Percentiles rank a stretch among this genome's conserved stretches.
phyloP scores from a whole-genome alignment of 2,329 filamentous ascomycete species.

The Diatrype stigma region DNA sequence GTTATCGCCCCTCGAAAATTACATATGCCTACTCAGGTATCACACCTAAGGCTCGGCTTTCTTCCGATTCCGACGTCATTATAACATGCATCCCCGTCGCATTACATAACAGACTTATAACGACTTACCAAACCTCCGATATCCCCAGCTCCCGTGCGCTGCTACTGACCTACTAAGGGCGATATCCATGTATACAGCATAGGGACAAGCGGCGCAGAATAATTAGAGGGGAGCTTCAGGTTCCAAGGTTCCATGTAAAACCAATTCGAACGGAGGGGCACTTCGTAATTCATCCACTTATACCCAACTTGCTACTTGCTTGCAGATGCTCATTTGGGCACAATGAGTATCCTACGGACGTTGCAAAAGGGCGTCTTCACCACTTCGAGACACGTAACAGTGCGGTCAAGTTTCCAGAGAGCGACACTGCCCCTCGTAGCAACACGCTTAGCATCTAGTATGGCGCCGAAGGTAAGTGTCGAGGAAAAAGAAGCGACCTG shows the following conservation, averaged over 20 bases:
- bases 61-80: too few relatives aligned
- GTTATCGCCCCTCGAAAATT: too few relatives aligned
- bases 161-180: too few relatives aligned
- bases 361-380: constrained; percentile 19
- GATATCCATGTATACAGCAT: too few relatives aligned
- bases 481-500: neutral
- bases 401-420: constrained; percentile 25
- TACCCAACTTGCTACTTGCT: neutral
- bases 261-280: neutral
- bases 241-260: neutral
- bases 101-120: too few relatives aligned
- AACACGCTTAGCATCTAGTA: constrained; percentile 25
- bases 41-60: too few relatives aligned
- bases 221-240: too few relatives aligned
- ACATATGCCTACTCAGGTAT: too few relatives aligned
- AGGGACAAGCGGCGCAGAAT: too few relatives aligned
- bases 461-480: constrained; percentile 12
- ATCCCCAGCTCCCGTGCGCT: too few relatives aligned
- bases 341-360: constrained; percentile 23
- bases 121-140: too few relatives aligned
- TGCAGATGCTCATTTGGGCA: constrained; percentile 2
- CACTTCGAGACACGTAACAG: constrained; percentile 17
- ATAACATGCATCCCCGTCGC: too few relatives aligned
- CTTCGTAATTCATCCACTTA: neutral
- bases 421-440: constrained; percentile 23